Conservation (phyloP, 306 rosid genomes). For the Cucumis melo region DNA sequence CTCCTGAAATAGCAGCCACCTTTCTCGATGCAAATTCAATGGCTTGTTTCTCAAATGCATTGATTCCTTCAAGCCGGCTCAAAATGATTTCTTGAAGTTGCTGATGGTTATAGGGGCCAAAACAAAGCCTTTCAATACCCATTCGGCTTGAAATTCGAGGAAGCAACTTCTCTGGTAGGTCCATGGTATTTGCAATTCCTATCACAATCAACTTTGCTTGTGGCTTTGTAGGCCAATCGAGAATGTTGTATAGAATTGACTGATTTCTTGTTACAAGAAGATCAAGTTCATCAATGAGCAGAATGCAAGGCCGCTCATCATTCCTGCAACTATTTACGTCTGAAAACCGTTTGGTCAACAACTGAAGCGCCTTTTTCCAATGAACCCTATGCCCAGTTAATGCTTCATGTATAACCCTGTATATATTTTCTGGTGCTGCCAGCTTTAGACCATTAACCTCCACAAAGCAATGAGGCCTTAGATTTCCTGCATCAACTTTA, state of each 20-base stretch:
- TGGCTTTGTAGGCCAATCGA: constrained; percentile 96
- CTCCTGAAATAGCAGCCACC: constrained; percentile 95
- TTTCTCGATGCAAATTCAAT: constrained; percentile 84
- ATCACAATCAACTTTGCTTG: constrained; percentile 79
- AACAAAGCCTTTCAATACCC: constrained; percentile 92
- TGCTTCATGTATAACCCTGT: constrained; percentile 84
- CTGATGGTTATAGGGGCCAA: constrained; percentile 82
- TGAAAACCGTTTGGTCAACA: constrained; percentile 65
- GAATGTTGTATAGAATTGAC: constrained; percentile 87
- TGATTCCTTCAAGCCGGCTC: constrained; percentile 70
- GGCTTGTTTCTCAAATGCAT: constrained; percentile 82
- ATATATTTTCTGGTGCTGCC: constrained; percentile 83
- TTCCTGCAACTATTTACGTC: constrained; percentile 56
- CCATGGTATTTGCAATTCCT: constrained; percentile 98
- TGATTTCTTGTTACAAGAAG: constrained; percentile 96
- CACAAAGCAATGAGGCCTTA: constrained; percentile 73
- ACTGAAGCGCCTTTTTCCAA: constrained; percentile 87
- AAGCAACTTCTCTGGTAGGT: constrained; percentile 95
- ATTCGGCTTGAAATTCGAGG: constrained; percentile 98
- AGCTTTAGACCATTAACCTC: constrained; percentile 91
- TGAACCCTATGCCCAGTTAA: constrained; percentile 72
- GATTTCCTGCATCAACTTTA: constrained; percentile 72
- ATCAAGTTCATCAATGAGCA: constrained; percentile 94
- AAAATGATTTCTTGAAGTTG: constrained; percentile 92
- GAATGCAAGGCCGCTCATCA: constrained; percentile 77